Percentiles rank a stretch among this genome's conserved stretches.
Conservation (phyloP, 768 basidiomycete genomes). For the Kwoniella sp. region DNA sequence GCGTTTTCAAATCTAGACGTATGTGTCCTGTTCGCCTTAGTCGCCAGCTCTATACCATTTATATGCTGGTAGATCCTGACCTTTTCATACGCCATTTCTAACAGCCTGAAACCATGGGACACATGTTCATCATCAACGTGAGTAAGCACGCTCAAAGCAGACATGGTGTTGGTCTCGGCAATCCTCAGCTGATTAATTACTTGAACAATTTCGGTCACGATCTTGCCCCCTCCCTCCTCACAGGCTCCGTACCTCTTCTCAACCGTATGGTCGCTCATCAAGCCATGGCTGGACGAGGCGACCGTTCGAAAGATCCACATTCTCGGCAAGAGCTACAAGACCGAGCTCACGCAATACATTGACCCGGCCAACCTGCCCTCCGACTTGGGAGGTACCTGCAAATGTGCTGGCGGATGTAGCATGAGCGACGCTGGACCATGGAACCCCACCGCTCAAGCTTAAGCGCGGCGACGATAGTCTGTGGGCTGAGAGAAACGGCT, state of each 20-base stretch:
- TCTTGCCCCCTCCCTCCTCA: background rate
- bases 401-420: constrained; percentile 78
- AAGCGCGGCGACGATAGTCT: too few species aligned
- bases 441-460: constrained; percentile 60
- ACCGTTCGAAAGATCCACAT: constrained; percentile 95
- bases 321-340: constrained; percentile 73
- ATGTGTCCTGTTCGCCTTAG: too few species aligned
- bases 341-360: constrained; percentile 78
- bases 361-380: constrained; percentile 77
- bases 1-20: too few species aligned
- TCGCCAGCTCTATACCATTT: too few species aligned
- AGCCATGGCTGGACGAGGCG: constrained; percentile 91
- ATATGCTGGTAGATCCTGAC: constrained; percentile 8
- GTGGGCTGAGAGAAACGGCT: too few species aligned
- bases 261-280: constrained; percentile 83
- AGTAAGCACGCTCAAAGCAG: constrained; percentile 25
- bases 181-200: too few species aligned
- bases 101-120: constrained; percentile 70
- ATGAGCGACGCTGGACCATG: constrained; percentile 90
- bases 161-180: too few species aligned
- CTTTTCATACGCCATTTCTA: background rate
- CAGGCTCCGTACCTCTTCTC: constrained; percentile 82
- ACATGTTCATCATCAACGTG: constrained; percentile 96
- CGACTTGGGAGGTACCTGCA: constrained; percentile 81
- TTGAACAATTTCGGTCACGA: too few species aligned